These are phyloP conservation scores for Ajuga chamaepitys DNA, from an alignment of 257 asterid genomes.

Conservation along the genomic window DNA sequence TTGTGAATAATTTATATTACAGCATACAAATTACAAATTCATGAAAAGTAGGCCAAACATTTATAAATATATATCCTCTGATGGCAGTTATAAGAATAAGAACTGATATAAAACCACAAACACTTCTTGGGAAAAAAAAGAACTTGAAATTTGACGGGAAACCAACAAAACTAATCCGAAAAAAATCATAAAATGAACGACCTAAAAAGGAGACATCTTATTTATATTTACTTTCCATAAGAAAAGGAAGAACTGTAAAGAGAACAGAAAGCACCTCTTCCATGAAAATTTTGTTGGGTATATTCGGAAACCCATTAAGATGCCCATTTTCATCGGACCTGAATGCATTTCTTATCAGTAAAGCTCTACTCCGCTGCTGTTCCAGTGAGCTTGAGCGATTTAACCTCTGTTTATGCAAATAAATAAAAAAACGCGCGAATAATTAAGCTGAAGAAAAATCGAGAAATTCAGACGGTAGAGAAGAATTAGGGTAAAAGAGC, in stretches of 20 bases:
- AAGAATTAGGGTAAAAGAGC: not conserved
- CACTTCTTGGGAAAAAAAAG: not conserved
- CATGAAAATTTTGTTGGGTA: slow-evolving; percentile 51
- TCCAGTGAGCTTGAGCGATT: slow-evolving; percentile 33
- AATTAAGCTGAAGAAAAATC: not conserved
- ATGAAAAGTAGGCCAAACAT: not conserved
- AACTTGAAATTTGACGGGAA: not conserved
- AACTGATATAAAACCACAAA: not conserved
- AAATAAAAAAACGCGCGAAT: slow-evolving; percentile 10
- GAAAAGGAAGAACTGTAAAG: not conserved
- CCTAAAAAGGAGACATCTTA: not conserved
- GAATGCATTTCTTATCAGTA: slow-evolving; percentile 35
- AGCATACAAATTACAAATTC: not conserved
- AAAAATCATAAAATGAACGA: not conserved
- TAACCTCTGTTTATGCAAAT: slow-evolving; percentile 35
- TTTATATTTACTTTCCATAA: no score
- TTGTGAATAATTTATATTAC: not conserved
- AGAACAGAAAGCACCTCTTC: slow-evolving; percentile 60
- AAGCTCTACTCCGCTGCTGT: slow-evolving; percentile 20
- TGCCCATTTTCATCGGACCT: slow-evolving; percentile 44
- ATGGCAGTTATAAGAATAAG: not conserved
- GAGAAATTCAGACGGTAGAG: not conserved
- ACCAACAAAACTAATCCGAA: slow-evolving; percentile 2
- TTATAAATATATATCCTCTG: not conserved
- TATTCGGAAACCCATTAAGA: slow-evolving; percentile 32